Base-by-base conservation (phyloP, 2,329 filamentous ascomycete genomes). In the Zymoseptoria brevis region DNA sequence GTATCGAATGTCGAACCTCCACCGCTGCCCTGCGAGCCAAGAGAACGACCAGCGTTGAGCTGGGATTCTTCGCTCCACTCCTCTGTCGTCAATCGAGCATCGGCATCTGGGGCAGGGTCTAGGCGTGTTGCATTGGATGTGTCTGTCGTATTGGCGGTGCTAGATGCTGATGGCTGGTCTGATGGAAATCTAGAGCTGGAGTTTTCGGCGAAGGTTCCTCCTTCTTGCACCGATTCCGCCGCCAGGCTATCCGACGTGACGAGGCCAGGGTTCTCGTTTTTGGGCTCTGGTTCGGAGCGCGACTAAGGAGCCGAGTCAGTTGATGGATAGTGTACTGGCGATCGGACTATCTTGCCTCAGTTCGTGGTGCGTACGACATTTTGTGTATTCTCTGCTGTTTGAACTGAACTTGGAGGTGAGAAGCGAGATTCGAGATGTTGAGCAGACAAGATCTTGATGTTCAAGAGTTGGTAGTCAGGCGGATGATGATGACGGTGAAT, bases 161-260 rank as follows among this genome's bases (percentile, higher is more conserved):
- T 83, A 53, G 79, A 77, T n/a, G 67, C 65, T 50, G 81, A 81
- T 8, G 76, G 75, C 54, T 84, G 80, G 13, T 74, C 71, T 30
- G 76, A 75, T 5, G 78, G 77, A 49, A 79, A 76, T 19, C 79
- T 78, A 62, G 80, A 77, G 22, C 79, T 76, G 74, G 89, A 88
- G 58, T 80, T 73, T 26, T 80, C 72, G 49, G 80, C 76, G 67
- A 89, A 90, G 11, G 73, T 76, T 64, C 87, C 88, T 59, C 80
- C 80, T 21, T 76, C 66, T 53, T 78, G 75, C 60, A 84, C 75
- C 0, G 89, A 94, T 68, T 93, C 86, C 60, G 84, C 87, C 9
- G 90, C 90, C 4, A 95, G 84, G 6, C 88, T 93, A 74, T 87
- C 88, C 13, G 81, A 77, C 51, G 81, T 75, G 1, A 93, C 80